Evolutionary conservation across 192 early-diverging fungal genomes (phyloP).

Genomic region (Podila minutissima): DNA sequence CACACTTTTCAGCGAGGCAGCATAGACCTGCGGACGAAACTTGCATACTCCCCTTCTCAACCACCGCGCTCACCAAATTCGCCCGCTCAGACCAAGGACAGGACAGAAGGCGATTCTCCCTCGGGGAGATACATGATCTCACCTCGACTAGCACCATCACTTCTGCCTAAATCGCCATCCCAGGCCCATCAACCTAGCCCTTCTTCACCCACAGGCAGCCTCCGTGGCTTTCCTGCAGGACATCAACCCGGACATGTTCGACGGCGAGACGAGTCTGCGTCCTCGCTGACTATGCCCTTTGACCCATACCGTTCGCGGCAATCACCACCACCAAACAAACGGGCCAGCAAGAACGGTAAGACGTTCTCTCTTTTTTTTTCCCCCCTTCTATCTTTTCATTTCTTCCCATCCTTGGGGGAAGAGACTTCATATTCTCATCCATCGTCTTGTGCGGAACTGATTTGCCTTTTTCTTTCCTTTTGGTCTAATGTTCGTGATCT

Average conservation of each 20-base stretch:
- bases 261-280: neutral
- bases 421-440: no score
- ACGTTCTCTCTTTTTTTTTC: neutral
- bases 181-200: neutral
- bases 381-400: neutral
- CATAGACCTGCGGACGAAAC: neutral
- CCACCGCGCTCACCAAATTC: neutral
- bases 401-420: neutral
- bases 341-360: neutral
- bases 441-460: no score
- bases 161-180: neutral
- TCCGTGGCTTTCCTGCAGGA: neutral
- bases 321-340: neutral
- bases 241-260: neutral
- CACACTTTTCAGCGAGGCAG: neutral
- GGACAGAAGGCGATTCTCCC: neutral
- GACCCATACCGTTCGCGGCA: neutral
- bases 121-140: neutral
- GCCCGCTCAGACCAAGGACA: neutral
- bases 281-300: neutral
- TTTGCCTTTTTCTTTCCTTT: no score
- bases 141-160: neutral
- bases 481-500: no score
- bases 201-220: neutral
- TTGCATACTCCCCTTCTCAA: neutral